These are phyloP conservation scores for Syzygium malaccense DNA, from an alignment of 441 rosid species.

Conservation along the genomic window DNA sequence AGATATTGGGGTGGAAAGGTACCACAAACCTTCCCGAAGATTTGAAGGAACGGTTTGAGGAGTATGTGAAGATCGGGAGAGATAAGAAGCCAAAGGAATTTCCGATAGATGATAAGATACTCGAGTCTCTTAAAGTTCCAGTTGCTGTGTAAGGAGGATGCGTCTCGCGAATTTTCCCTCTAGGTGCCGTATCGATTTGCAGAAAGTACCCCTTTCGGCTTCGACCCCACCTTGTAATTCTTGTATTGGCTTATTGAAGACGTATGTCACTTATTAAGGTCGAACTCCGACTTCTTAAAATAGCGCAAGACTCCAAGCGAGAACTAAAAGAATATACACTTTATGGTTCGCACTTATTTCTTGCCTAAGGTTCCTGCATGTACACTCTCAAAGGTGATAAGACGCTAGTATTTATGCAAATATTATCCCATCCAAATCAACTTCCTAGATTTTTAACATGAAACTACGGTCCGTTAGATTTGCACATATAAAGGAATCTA, in stretches of 20 bases:
- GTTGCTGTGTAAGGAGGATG: conserved; percentile 27
- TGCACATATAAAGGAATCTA: background rate
- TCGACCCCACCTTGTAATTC: background rate
- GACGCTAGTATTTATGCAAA: background rate
- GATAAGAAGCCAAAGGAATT: conserved; percentile 75
- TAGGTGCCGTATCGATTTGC: background rate
- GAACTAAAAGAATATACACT: background rate
- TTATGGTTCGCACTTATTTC: background rate
- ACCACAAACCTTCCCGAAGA: conserved; percentile 75
- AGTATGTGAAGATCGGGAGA: conserved; percentile 73
- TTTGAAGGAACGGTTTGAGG: conserved; percentile 72
- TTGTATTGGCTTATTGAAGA: background rate
- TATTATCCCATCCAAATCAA: background rate
- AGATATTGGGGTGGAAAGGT: conserved; percentile 61
- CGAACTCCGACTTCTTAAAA: background rate
- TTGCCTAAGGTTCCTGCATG: background rate
- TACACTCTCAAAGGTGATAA: background rate
- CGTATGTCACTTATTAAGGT: background rate
- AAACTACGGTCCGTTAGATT: background rate
- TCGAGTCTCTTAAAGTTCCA: conserved; percentile 65
- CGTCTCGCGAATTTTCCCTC: background rate
- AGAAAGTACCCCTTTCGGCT: background rate
- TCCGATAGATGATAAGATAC: conserved; percentile 75
- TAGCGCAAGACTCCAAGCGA: background rate
- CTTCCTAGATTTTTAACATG: background rate